Evolutionary conservation across 1,284 basidiomycete genomes (phyloP).

Genomic region (Agroathelia rolfsii): DNA sequence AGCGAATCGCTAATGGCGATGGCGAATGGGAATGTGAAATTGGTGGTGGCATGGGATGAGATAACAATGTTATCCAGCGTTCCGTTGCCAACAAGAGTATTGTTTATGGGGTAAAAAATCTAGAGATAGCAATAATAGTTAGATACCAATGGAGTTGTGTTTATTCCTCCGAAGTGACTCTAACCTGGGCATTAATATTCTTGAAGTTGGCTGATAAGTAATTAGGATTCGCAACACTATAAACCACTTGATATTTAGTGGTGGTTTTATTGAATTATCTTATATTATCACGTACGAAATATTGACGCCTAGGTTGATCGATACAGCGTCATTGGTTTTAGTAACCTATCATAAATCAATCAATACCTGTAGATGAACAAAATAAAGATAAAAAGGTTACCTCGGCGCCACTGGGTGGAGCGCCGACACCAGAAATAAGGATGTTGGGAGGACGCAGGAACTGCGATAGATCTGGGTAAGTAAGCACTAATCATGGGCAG

Average conservation of each 20-base stretch:
- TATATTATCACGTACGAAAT: slow-evolving; percentile 43
- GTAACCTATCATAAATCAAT: slow-evolving; percentile 4
- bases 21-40: slow-evolving; percentile 75
- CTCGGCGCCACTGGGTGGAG: slow-evolving; percentile 28
- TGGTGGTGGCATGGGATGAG: slow-evolving; percentile 54
- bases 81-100: slow-evolving; percentile 58
- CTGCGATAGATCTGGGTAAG: slow-evolving; percentile 28
- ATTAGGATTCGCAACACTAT: slow-evolving; percentile 78
- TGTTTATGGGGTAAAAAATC: slow-evolving; percentile 69
- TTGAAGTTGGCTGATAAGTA: slow-evolving; percentile 72
- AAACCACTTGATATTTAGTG: slow-evolving; percentile 4
- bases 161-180: slow-evolving; percentile 9
- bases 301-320: slow-evolving; percentile 55
- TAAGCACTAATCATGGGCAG: background rate
- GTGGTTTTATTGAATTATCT: background rate
- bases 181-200: slow-evolving; percentile 56
- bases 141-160: too few relatives aligned
- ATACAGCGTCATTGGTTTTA: slow-evolving; percentile 36
- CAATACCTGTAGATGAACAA: slow-evolving; percentile 5
- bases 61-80: slow-evolving; percentile 54
- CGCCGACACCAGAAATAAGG: slow-evolving; percentile 44
- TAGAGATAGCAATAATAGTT: slow-evolving; percentile 18
- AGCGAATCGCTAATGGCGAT: slow-evolving; percentile 57
- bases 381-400: slow-evolving; percentile 29
- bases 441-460: slow-evolving; percentile 75